Base-by-base conservation (phyloP, 352 stramenopile genomes). In the Globisporangium cederbergense region DNA sequence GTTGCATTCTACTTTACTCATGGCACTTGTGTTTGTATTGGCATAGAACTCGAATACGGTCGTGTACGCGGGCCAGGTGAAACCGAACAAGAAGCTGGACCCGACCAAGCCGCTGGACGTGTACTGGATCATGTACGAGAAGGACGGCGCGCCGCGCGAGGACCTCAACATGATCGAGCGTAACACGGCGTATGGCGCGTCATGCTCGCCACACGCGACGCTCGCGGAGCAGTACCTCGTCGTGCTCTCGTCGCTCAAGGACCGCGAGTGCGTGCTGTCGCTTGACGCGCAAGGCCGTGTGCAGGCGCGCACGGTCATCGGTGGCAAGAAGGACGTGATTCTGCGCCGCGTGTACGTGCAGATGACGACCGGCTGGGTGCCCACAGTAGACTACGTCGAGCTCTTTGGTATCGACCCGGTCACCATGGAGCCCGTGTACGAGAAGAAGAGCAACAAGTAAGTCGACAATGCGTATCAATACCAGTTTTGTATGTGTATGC, bases 81-180 rank as follows among this genome's bases (percentile, higher is more conserved):
- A 80, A 49, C 67, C 65, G 16, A 46, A 47, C 52, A 76, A 78
- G 54, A 68, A 72, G 47, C 72, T 94, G 25, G 83, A 94, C 47
- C 34, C 70, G 14, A 65, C 63, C 45, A 88, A 79, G 28, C 86
- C 83, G n/a, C 75, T 95, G 50, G 76, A 84, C 38, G 82, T 93
- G 22, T 95, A 78, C 64, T 95, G 86, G 86, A 87, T 93, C 72
- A 95, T 95, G 86, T 95, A 89, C 67, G 85, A 91, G 64, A 91
- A 92, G 69, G 68, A 71, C 20, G 83, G 81, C 43, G 68, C 74
- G 28, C 85, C 85, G 45, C 75, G 75, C 16, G 86, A 95, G 60
- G 86, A 93, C 30, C 77, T 95, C 46, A 95, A 88, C 64, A 89
- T 93, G 80, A 88, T 95, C 58, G 86, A 95, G 70, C 80, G 86